Percentiles rank a stretch among this genome's conserved stretches.
Conservation (phyloP, 805 yeast species). For the Isabelozyma gotoi region DNA sequence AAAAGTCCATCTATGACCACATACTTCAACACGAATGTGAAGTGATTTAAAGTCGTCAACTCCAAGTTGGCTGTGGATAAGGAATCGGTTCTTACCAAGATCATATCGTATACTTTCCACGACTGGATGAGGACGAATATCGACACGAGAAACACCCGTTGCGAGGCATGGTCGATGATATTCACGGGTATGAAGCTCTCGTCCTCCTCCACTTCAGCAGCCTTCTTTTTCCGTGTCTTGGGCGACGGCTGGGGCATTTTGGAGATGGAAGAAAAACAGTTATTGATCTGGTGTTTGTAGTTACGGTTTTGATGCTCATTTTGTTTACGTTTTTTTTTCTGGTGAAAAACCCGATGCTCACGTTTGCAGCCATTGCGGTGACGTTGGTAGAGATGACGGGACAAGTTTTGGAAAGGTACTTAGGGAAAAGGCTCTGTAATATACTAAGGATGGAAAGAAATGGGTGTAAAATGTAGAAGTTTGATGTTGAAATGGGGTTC, state of each 20-base stretch:
- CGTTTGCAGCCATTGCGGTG: background rate
- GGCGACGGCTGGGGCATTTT: background rate
- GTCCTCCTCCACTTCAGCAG: background rate
- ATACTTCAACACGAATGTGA: constrained; percentile 68
- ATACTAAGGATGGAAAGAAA: too few species aligned
- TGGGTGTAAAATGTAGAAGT: too few species aligned
- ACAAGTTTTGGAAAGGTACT: background rate
- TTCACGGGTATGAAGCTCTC: constrained; percentile 51
- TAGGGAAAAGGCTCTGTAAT: too few species aligned
- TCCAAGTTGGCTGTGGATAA: constrained; percentile 25
- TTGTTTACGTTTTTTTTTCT: background rate
- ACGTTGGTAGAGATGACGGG: background rate
- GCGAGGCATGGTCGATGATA: constrained; percentile 72
- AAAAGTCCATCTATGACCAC: constrained; percentile 69
- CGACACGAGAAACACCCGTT: constrained; percentile 65
- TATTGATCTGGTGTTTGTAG: background rate
- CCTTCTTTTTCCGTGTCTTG: background rate
- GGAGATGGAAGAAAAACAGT: background rate
- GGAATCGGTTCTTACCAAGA: constrained; percentile 51
- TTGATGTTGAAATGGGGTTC: too few species aligned
- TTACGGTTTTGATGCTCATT: background rate
- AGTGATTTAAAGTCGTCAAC: constrained; percentile 44
- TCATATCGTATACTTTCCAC: constrained; percentile 77
- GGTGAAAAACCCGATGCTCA: background rate
- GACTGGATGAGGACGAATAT: constrained; percentile 75